Evolutionary conservation across 805 yeast genomes (phyloP).

Genomic region (Wickerhamiella musiphila): DNA sequence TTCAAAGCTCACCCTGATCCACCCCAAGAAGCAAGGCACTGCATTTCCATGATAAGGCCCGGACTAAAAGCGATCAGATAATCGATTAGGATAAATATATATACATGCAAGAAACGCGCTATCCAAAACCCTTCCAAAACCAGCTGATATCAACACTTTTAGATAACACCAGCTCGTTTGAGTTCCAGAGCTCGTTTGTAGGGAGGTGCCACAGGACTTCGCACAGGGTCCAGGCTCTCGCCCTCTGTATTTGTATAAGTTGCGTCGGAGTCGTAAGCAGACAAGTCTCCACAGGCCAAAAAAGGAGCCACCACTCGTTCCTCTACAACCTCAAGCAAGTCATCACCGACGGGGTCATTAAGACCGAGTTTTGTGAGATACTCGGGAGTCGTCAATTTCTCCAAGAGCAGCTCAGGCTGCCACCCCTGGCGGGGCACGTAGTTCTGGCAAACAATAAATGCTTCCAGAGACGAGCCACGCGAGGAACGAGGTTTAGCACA

Average conservation of each 20-base stretch:
- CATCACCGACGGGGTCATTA: conserved; percentile 23
- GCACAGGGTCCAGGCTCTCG: conserved; percentile 72
- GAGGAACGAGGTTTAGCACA: conserved; percentile 96
- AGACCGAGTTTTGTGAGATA: conserved; percentile 45
- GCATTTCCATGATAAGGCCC: no score
- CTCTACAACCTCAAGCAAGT: conserved; percentile 23
- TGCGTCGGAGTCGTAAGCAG: conserved; percentile 86
- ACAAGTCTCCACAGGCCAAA: conserved; percentile 85
- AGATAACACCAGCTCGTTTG: conserved; percentile 49
- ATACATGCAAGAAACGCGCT: background rate
- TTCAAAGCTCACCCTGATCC: no score
- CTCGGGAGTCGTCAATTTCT: conserved; percentile 48
- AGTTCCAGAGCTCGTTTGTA: conserved; percentile 80
- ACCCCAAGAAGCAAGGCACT: no score
- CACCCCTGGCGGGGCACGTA: conserved; percentile 73
- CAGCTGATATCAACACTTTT: background rate
- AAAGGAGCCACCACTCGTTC: conserved; percentile 76
- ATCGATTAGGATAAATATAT: no score
- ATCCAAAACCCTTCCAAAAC: background rate
- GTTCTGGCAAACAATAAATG: conserved; percentile 83
- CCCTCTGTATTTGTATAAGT: conserved; percentile 46
- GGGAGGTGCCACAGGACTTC: conserved; percentile 92
- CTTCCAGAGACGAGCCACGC: conserved; percentile 84
- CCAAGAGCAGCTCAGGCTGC: conserved; percentile 35
- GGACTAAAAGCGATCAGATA: no score